Conservation (phyloP, 768 basidiomycete genomes). For the Postia placenta region DNA sequence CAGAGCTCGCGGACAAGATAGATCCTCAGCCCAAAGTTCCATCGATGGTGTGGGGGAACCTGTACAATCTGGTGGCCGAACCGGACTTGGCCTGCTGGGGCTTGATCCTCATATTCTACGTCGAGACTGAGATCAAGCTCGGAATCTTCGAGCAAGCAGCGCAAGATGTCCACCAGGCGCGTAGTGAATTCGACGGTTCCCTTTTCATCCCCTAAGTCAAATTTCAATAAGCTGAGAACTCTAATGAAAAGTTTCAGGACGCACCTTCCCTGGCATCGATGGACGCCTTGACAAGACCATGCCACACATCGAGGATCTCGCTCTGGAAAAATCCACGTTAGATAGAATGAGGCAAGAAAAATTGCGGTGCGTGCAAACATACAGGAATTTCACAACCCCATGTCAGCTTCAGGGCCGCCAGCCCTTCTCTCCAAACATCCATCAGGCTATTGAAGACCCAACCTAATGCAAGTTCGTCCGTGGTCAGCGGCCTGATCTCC, state of each 20-base stretch:
- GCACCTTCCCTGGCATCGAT: slow-evolving; percentile 41
- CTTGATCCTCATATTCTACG: slow-evolving; percentile 6
- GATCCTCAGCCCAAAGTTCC: slow-evolving; percentile 50
- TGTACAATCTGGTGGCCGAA: background rate
- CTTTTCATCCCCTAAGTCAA: slow-evolving; percentile 39
- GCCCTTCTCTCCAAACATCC: slow-evolving; percentile 47
- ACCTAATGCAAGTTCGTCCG: slow-evolving; percentile 47
- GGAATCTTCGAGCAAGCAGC: slow-evolving; percentile 23
- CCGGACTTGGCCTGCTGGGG: slow-evolving; percentile 13
- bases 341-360: background rate
- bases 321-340: slow-evolving; percentile 21
- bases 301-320: slow-evolving; percentile 52
- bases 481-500: slow-evolving; percentile 52
- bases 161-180: slow-evolving; percentile 35
- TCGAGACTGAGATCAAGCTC: slow-evolving; percentile 15
- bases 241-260: slow-evolving; percentile 8
- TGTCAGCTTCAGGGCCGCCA: slow-evolving; percentile 36
- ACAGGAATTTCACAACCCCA: slow-evolving; percentile 43
- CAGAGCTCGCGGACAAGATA: slow-evolving; percentile 54
- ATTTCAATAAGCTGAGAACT: background rate
- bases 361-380: slow-evolving; percentile 18
- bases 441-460: slow-evolving; percentile 50
- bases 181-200: slow-evolving; percentile 15
- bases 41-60: slow-evolving; percentile 9
- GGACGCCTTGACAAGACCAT: slow-evolving; percentile 45